These are phyloP conservation scores for Juglanconis juglandina DNA, from an alignment of 2,329 filamentous ascomycete genomes.

Conservation along the genomic window DNA sequence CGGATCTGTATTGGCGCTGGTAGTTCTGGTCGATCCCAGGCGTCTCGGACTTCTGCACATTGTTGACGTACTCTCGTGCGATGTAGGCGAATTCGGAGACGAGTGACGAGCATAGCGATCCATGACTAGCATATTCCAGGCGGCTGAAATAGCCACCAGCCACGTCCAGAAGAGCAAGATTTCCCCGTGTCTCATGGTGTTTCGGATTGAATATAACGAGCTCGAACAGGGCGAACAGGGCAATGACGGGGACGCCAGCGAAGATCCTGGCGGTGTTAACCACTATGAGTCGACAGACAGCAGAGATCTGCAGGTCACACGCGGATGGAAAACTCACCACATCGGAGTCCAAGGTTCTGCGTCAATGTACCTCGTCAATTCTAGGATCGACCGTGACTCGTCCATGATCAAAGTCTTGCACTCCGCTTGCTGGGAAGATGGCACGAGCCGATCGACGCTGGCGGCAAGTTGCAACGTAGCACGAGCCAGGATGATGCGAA, in stretches of 20 bases:
- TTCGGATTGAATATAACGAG: constrained; percentile 35
- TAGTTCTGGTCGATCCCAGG: background rate
- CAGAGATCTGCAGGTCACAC: background rate
- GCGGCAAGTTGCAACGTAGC: constrained; percentile 23
- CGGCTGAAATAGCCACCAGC: constrained; percentile 40
- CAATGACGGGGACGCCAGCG: constrained; percentile 33
- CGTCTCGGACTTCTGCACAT: constrained; percentile 5
- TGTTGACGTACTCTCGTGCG: constrained; percentile 37
- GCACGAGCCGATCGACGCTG: constrained; percentile 9
- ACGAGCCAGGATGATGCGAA: constrained; percentile 26
- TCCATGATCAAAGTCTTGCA: constrained; percentile 22
- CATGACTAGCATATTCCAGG: constrained; percentile 36
- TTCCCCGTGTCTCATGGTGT: constrained; percentile 31
- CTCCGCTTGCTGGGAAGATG: constrained; percentile 14
- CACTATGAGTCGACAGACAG: background rate
- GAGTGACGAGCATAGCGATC: constrained; percentile 33
- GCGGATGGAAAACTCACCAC: constrained; percentile 20
- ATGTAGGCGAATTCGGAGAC: constrained; percentile 39
- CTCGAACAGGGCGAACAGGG: constrained; percentile 40
- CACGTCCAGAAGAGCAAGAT: constrained; percentile 38
- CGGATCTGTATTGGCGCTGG: background rate
- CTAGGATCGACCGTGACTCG: constrained; percentile 26
- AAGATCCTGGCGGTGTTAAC: constrained; percentile 24
- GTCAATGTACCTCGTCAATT: constrained; percentile 27
- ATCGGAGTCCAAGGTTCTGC: constrained; percentile 28